Conservation (phyloP, 495 filamentous ascomycete genomes). For the Penicillium paradoxum region DNA sequence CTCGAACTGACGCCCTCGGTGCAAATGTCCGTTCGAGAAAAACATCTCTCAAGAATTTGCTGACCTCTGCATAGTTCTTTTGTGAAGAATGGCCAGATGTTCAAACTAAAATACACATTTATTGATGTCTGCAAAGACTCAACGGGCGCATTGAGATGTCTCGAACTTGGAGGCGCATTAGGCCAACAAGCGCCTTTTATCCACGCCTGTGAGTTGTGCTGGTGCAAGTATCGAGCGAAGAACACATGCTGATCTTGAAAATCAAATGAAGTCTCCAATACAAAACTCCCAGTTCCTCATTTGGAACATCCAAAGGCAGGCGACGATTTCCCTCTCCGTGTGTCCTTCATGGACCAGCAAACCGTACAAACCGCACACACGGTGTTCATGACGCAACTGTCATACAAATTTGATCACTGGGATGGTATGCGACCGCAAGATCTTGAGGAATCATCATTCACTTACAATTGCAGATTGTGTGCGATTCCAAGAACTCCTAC, state of each 20-base stretch:
- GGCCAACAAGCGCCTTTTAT: conserved; percentile 40
- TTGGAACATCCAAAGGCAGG: conserved; percentile 40
- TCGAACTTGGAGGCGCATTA: conserved; percentile 38
- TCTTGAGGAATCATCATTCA: background rate
- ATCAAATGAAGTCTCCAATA: conserved; percentile 30
- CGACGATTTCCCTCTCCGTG: conserved; percentile 32
- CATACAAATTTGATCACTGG: conserved; percentile 45
- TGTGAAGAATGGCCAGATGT: conserved; percentile 34
- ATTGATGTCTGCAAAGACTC: conserved; percentile 43
- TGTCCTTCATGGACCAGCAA: conserved; percentile 45
- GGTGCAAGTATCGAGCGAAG: background rate
- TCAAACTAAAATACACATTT: conserved; percentile 40
- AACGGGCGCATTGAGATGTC: conserved; percentile 33
- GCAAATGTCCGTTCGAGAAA: conserved; percentile 31
- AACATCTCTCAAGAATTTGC: background rate
- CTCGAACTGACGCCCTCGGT: conserved; percentile 34
- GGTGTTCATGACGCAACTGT: conserved; percentile 39
- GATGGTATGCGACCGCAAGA: conserved; percentile 26
- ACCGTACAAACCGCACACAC: conserved; percentile 39
- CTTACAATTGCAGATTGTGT: conserved; percentile 30
- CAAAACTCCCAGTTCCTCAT: conserved; percentile 41
- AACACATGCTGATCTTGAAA: background rate
- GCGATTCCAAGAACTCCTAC: conserved; percentile 41
- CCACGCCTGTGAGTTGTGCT: conserved; percentile 35
- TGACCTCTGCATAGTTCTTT: conserved; percentile 30